phyloP scores from a whole-genome alignment of 805 yeast genomes.

The Wickerhamomyces canadensis region DNA sequence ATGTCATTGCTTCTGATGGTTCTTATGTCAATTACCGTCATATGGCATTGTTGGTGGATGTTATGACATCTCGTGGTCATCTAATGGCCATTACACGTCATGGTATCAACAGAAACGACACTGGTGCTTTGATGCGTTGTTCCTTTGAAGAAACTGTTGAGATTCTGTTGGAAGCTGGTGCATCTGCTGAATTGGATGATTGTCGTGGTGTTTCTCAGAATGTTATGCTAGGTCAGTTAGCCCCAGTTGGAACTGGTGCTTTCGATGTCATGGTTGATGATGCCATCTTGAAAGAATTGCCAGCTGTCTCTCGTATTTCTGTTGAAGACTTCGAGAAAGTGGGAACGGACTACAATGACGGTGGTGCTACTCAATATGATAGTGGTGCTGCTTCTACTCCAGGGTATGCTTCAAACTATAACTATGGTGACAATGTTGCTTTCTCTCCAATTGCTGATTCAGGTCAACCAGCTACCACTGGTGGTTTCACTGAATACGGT shows the following conservation, averaged over 20 bases:
- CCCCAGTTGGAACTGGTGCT: conserved; percentile 98
- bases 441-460: conserved; percentile 92
- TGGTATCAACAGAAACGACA: conserved; percentile 97
- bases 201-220: conserved; percentile 98
- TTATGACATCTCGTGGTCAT: conserved; percentile 98
- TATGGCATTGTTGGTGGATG: conserved; percentile 95
- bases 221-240: conserved; percentile 95
- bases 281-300: conserved; percentile 55
- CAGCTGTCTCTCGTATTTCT: conserved; percentile 30
- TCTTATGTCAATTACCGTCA: conserved; percentile 98
- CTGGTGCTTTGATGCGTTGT: conserved; percentile 99
- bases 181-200: conserved; percentile 95
- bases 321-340: conserved; percentile 34
- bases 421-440: conserved; percentile 65
- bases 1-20: conserved; percentile 99
- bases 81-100: conserved; percentile 99
- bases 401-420: conserved; percentile 53
- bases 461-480: conserved; percentile 82
- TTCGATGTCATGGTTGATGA: conserved; percentile 96
- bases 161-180: conserved; percentile 95
- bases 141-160: conserved; percentile 99
- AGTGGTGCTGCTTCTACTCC: conserved; percentile 78
- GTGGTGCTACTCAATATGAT: conserved; percentile 85
- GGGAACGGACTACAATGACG: conserved; percentile 39
- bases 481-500: conserved; percentile 56